A percentile compares a stretch with the other conserved stretches of the same genome.
Conservation (phyloP, 1,284 basidiomycete species). For the Marasmius fiardii region DNA sequence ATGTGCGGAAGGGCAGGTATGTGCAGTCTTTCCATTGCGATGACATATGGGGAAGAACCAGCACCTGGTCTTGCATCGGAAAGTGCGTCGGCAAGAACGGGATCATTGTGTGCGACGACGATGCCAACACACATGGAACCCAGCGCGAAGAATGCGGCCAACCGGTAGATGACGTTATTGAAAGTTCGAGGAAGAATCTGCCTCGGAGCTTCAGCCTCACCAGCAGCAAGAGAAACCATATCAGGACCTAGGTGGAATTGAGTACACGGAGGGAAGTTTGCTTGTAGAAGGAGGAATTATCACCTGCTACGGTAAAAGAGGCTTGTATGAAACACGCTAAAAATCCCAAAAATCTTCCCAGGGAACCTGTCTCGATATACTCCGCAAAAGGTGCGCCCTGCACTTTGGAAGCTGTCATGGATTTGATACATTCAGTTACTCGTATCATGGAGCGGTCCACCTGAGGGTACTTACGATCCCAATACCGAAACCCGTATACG, state of each 20-base stretch:
- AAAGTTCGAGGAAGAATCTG: background rate
- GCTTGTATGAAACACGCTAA: conserved; percentile 44
- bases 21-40: conserved; percentile 63
- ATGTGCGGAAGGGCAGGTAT: conserved; percentile 61
- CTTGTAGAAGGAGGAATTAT: background rate
- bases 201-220: background rate
- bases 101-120: background rate
- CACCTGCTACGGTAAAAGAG: conserved; percentile 41
- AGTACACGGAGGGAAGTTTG: background rate
- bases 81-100: background rate
- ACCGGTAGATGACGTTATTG: background rate
- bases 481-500: conserved; percentile 57
- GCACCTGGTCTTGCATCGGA: conserved; percentile 40
- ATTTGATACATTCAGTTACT: background rate
- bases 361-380: background rate
- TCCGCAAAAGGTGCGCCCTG: conserved; percentile 17
- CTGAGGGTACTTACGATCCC: conserved; percentile 36
- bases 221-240: conserved; percentile 1
- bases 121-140: background rate
- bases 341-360: conserved; percentile 21
- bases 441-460: background rate
- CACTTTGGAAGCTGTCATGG: conserved; percentile 31
- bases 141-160: background rate
- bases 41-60: conserved; percentile 68
- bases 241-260: background rate